phyloP scores from a whole-genome alignment of 345 rosid species.

The Eutrema japonicum region DNA sequence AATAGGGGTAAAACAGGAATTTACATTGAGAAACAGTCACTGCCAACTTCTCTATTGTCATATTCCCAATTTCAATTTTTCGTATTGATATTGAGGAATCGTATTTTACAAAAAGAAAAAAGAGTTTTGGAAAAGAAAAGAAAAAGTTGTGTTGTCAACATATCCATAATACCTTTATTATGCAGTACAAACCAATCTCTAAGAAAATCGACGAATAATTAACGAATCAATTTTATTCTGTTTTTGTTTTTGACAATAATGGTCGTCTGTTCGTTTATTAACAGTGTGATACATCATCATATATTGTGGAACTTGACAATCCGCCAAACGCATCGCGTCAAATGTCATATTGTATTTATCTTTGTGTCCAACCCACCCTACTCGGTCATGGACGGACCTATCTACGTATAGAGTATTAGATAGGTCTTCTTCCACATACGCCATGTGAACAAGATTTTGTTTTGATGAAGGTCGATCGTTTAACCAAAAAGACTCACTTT shows the following conservation, averaged over 20 bases:
- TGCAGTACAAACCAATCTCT: not conserved
- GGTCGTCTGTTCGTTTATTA: conserved; percentile 20
- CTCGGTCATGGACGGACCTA: conserved; percentile 16
- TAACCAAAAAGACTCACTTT: conserved; percentile 2
- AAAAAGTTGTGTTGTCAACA: not conserved
- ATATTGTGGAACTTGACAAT: conserved; percentile 5
- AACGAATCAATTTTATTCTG: not conserved
- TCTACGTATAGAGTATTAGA: conserved; percentile 17
- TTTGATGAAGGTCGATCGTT: conserved; percentile 3
- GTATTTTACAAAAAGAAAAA: not conserved
- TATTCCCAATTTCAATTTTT: not conserved
- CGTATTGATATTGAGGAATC: not conserved
- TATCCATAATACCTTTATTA: not conserved
- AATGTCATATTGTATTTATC: conserved; percentile 29
- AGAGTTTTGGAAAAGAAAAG: not conserved
- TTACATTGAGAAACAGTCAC: not conserved
- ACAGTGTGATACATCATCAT: conserved; percentile 8
- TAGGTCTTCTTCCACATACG: conserved; percentile 10
- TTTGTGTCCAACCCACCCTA: conserved; percentile 24
- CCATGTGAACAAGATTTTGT: conserved; percentile 3
- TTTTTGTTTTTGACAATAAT: not conserved
- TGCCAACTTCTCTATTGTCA: not conserved
- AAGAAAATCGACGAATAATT: not conserved
- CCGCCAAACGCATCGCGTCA: conserved; percentile 36
- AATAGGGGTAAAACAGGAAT: not conserved